Conservation (phyloP, 2,329 filamentous ascomycete species). For the Fusarium sp. region DNA sequence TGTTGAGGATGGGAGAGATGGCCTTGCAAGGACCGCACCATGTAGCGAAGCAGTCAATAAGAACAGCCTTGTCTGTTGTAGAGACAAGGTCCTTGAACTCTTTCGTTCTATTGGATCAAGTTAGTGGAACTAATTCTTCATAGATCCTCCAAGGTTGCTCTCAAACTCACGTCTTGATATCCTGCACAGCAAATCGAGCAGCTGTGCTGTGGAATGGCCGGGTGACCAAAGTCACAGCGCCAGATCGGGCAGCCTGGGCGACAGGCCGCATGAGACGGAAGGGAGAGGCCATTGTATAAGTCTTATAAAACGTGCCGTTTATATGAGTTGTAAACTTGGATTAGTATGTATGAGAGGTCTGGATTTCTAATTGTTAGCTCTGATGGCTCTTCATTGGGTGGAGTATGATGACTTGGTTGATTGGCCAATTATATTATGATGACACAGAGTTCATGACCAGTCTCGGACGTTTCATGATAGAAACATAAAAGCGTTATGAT, state of each 20-base stretch:
- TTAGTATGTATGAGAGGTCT: slow-evolving; percentile 16
- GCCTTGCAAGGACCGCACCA: slow-evolving; percentile 98
- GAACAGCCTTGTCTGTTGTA: slow-evolving; percentile 65
- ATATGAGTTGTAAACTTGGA: neutral
- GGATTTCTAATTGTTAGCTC: slow-evolving; percentile 32
- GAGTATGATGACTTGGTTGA: slow-evolving; percentile 5
- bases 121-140: neutral
- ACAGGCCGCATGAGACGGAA: slow-evolving; percentile 32
- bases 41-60: slow-evolving; percentile 70
- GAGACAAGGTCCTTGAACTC: slow-evolving; percentile 67
- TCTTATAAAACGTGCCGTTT: neutral
- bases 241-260: slow-evolving; percentile 31
- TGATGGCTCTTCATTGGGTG: slow-evolving; percentile 18
- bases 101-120: slow-evolving; percentile 56
- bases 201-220: slow-evolving; percentile 50
- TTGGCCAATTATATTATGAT: slow-evolving; percentile 22
- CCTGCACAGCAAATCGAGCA: slow-evolving; percentile 56
- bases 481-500: neutral
- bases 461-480: slow-evolving; percentile 6
- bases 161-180: slow-evolving; percentile 50
- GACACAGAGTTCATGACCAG: neutral
- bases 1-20: slow-evolving; percentile 76
- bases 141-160: neutral
- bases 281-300: slow-evolving; percentile 29
- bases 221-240: slow-evolving; percentile 7